Conservation (phyloP, 192 early-diverging fungal species). For the Backusella macrospora region DNA sequence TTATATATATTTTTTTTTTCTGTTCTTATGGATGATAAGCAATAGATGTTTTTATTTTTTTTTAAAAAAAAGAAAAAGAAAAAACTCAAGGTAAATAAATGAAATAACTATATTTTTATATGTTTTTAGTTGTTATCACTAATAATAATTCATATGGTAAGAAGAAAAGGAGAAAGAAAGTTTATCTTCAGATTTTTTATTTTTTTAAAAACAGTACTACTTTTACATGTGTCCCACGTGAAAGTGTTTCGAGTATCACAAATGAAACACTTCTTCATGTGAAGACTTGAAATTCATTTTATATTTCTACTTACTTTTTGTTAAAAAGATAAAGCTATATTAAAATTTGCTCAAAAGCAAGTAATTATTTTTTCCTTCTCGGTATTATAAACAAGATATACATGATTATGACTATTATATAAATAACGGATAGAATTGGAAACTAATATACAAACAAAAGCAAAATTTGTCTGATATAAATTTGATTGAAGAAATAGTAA, state of each 20-base stretch:
- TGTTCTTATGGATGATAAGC: background rate
- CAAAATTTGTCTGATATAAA: background rate
- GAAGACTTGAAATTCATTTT: background rate
- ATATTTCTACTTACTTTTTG: background rate
- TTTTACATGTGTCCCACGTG: conserved; percentile 18
- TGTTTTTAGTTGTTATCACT: conserved; percentile 2
- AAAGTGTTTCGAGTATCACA: conserved; percentile 5
- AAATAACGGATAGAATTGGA: background rate
- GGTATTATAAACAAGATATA: background rate
- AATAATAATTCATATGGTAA: conserved; percentile 20
- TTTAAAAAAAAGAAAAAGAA: background rate
- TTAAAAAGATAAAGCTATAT: background rate
- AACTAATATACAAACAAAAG: background rate
- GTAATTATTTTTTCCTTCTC: background rate
- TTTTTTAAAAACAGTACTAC: conserved; percentile 4
- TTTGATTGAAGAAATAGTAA: background rate
- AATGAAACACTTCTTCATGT: conserved; percentile 22
- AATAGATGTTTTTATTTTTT: background rate
- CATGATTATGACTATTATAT: background rate
- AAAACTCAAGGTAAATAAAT: background rate
- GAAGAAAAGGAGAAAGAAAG: conserved; percentile 6
- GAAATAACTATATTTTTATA: background rate
- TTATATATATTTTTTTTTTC: background rate
- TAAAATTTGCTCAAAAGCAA: background rate
- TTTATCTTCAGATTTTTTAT: conserved; percentile 17